These are phyloP conservation scores for Termitomyces sp. DNA, from an alignment of 768 basidiomycete species.

Conservation along the genomic window DNA sequence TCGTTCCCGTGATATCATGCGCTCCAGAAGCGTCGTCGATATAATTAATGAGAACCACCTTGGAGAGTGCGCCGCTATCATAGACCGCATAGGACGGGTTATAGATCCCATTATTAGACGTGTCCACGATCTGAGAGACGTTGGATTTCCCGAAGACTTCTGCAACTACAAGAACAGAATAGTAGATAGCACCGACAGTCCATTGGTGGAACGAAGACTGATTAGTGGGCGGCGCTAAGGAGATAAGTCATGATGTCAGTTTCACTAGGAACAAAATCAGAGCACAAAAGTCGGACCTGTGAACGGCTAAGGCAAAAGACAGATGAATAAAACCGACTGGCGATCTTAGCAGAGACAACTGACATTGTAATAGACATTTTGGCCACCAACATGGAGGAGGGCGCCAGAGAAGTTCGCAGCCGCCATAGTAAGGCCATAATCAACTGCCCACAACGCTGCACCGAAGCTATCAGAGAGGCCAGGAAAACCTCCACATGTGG, in stretches of 20 bases:
- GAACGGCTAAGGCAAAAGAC: slow-evolving; percentile 44
- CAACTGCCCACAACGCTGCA: slow-evolving; percentile 61
- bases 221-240: slow-evolving; percentile 42
- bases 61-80: slow-evolving; percentile 56
- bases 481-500: slow-evolving; percentile 63
- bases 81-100: slow-evolving; percentile 74
- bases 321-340: background rate
- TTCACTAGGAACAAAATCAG: background rate
- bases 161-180: slow-evolving; percentile 63
- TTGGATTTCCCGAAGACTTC: slow-evolving; percentile 65
- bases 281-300: slow-evolving; percentile 32
- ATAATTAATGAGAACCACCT: slow-evolving; percentile 70
- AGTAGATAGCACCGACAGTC: slow-evolving; percentile 73
- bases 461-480: slow-evolving; percentile 60
- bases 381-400: slow-evolving; percentile 58
- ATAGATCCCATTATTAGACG: slow-evolving; percentile 42
- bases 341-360: slow-evolving; percentile 15
- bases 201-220: slow-evolving; percentile 55
- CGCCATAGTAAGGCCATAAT: slow-evolving; percentile 61
- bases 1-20: slow-evolving; percentile 44
- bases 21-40: slow-evolving; percentile 55
- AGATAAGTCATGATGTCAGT: background rate
- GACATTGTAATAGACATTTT: slow-evolving; percentile 64
- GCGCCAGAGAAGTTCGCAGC: slow-evolving; percentile 50
- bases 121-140: slow-evolving; percentile 62